These are phyloP conservation scores for Podaxis carcinomalis DNA, from an alignment of 768 basidiomycete species.

Conservation along the genomic window DNA sequence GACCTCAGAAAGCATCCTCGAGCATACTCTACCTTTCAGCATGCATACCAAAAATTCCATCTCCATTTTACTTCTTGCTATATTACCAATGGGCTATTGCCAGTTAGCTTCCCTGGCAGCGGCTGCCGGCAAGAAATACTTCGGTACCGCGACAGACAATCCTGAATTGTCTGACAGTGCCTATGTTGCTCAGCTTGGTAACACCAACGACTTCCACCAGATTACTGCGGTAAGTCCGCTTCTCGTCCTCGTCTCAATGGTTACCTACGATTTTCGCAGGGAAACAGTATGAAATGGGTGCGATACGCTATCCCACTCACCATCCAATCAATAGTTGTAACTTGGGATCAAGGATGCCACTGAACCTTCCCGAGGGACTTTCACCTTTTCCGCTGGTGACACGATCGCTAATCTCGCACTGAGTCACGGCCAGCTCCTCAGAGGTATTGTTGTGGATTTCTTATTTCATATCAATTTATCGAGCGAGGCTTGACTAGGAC, in stretches of 20 bases:
- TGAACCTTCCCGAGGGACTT: slow-evolving; percentile 43
- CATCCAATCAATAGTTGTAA: background rate
- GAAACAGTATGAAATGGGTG: slow-evolving; percentile 52
- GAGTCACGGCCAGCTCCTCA: slow-evolving; percentile 40
- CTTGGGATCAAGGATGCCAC: slow-evolving; percentile 37
- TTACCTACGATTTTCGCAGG: slow-evolving; percentile 13
- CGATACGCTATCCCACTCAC: background rate
- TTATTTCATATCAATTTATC: background rate
- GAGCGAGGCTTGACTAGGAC: slow-evolving; percentile 22
- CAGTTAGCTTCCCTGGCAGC: slow-evolving; percentile 48
- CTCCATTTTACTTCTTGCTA: background rate
- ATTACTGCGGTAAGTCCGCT: slow-evolving; percentile 36
- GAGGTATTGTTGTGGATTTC: slow-evolving; percentile 24
- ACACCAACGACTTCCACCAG: slow-evolving; percentile 36
- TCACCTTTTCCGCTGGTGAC: slow-evolving; percentile 47
- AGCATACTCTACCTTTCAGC: background rate
- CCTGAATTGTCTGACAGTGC: slow-evolving; percentile 35
- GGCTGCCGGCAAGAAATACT: slow-evolving; percentile 41
- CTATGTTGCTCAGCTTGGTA: slow-evolving; percentile 34
- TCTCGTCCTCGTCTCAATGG: background rate
- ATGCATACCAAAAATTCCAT: background rate
- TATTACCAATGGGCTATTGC: slow-evolving; percentile 25
- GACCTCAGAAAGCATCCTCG: background rate
- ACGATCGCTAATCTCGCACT: slow-evolving; percentile 40
- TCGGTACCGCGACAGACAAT: slow-evolving; percentile 48